Percentiles rank a stretch among this genome's conserved stretches.
These are phyloP conservation scores for Mrakia blollopis DNA, from an alignment of 768 basidiomycete species.

Conservation along the genomic window DNA sequence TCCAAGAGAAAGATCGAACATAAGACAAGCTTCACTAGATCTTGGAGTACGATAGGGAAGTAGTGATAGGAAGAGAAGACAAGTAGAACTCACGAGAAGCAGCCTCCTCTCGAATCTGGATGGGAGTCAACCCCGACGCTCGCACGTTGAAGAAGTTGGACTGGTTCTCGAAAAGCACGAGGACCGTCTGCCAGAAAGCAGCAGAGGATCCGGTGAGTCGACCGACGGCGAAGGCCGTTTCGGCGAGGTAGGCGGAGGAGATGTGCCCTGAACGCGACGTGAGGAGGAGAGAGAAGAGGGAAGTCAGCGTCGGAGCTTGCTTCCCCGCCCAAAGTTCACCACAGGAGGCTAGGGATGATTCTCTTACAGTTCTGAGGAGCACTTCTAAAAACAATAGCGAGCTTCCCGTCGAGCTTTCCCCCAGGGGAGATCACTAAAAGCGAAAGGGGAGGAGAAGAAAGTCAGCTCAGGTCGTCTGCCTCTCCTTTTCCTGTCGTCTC, in stretches of 20 bases:
- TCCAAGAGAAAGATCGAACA: no score
- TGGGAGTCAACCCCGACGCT: background rate
- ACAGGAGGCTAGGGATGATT: background rate
- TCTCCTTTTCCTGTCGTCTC: no score
- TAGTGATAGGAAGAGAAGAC: background rate
- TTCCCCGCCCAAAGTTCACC: no score
- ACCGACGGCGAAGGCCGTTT: slow-evolving; percentile 14
- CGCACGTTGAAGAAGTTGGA: slow-evolving; percentile 4
- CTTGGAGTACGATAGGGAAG: no score
- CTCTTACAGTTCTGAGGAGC: slow-evolving; percentile 20
- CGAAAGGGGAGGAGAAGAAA: background rate
- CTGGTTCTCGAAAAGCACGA: slow-evolving; percentile 10
- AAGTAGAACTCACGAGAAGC: background rate
- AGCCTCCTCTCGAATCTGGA: slow-evolving; percentile 18
- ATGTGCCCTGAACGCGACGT: background rate
- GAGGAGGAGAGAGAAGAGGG: background rate
- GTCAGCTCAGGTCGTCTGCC: background rate
- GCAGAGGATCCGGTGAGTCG: background rate
- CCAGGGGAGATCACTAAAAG: background rate
- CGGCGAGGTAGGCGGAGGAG: slow-evolving; percentile 2
- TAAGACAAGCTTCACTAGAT: no score
- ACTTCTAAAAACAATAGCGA: slow-evolving; percentile 2
- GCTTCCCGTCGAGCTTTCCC: slow-evolving; percentile 1
- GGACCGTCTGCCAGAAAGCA: background rate
- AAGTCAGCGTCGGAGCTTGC: background rate